These are phyloP conservation scores for Favolaschia claudopus DNA, from an alignment of 768 basidiomycete genomes.

Conservation along the genomic window DNA sequence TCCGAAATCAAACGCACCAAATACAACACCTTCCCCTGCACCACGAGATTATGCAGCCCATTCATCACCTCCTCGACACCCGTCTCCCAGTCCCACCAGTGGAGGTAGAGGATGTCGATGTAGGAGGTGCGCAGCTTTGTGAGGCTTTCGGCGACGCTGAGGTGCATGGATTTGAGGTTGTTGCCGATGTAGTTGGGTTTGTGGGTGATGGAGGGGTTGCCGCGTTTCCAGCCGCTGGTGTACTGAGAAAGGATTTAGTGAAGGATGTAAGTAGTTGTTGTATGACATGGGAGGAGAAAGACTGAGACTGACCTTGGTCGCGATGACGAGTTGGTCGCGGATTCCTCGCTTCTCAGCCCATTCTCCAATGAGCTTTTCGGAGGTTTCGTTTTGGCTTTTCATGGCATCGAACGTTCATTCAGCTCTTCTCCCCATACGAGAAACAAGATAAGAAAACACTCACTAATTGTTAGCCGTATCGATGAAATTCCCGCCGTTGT, in stretches of 20 bases:
- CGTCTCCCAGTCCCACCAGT: no score
- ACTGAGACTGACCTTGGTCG: background rate
- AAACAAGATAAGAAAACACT: background rate
- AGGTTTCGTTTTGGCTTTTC: background rate
- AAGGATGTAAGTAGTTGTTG: no score
- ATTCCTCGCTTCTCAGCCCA: no score
- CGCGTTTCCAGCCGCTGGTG: background rate
- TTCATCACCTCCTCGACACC: no score
- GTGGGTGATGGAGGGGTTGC: background rate
- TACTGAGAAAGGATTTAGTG: no score
- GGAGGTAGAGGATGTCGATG: no score
- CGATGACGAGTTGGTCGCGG: no score
- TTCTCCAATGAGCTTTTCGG: background rate
- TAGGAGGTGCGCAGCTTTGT: constrained; percentile 44
- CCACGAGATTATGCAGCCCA: no score
- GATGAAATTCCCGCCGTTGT: no score
- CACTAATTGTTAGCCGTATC: background rate
- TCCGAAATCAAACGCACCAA: constrained; percentile 51
- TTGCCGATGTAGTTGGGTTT: no score
- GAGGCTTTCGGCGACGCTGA: constrained; percentile 48
- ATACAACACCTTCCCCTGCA: no score
- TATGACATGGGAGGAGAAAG: constrained; percentile 36
- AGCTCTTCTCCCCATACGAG: no score
- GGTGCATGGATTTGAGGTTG: constrained; percentile 44
- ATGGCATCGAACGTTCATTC: background rate